Evolutionary conservation across 352 stramenopile species (phyloP).

Genomic region (Globisporangium nunn): DNA sequence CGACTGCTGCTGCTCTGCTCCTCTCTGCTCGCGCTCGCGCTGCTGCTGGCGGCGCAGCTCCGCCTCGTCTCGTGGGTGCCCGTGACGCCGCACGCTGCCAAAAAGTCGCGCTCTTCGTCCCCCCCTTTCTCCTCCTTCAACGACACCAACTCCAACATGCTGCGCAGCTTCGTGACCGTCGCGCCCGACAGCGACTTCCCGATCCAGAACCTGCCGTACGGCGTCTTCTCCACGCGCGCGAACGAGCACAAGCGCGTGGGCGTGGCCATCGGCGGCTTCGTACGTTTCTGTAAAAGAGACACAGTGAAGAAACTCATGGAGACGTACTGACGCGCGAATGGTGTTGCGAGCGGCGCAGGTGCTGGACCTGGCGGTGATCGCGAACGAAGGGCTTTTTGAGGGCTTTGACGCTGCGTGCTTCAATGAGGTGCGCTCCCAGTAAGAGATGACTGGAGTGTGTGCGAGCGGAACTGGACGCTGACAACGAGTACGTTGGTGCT

Average conservation of each 20-base stretch:
- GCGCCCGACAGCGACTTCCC: constrained; percentile 83
- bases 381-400: constrained; percentile 86
- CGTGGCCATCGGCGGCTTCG: constrained; percentile 77
- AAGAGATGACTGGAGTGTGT: not conserved
- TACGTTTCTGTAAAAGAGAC: constrained; percentile 16
- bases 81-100: not conserved
- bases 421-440: constrained; percentile 28
- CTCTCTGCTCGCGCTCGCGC: not conserved
- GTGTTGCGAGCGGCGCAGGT: constrained; percentile 19
- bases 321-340: not conserved
- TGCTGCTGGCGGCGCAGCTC: not conserved
- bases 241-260: constrained; percentile 66
- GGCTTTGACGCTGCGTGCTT: constrained; percentile 74
- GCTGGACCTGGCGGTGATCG: constrained; percentile 87
- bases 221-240: constrained; percentile 85
- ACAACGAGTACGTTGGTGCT: constrained; percentile 20
- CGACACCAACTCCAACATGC: constrained; percentile 10
- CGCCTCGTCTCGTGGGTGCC: not conserved
- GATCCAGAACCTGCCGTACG: constrained; percentile 94
- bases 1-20: not conserved
- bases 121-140: not conserved
- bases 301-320: not conserved
- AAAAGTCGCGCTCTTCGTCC: not conserved
- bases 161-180: constrained; percentile 56
- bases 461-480: not conserved